A percentile compares a stretch with the other conserved stretches of the same genome.
Conservation (phyloP, 2,329 filamentous ascomycete genomes). For the Pseudogymnoascus sp. region DNA sequence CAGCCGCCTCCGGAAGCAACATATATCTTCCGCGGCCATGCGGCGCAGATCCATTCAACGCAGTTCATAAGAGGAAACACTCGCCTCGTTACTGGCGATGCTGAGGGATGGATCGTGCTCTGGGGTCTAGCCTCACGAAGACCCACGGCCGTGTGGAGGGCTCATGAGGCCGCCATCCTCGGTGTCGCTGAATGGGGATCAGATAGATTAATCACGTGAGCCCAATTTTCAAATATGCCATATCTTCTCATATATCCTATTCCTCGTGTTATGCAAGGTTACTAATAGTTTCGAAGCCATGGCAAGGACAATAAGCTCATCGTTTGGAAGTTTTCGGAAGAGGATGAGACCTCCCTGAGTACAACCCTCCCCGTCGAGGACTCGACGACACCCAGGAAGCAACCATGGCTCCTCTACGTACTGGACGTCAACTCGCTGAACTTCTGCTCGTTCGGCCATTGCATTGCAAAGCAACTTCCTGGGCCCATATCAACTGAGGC, state of each 20-base stretch:
- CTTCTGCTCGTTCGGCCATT: constrained; percentile 72
- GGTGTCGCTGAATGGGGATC: constrained; percentile 62
- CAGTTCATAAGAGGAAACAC: constrained; percentile 65
- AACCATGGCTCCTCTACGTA: constrained; percentile 80
- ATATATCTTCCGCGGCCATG: constrained; percentile 77
- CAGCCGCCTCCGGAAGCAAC: constrained; percentile 25
- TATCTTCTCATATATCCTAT: not conserved
- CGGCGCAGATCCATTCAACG: constrained; percentile 68
- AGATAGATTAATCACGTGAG: constrained; percentile 78
- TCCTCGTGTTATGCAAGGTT: not conserved
- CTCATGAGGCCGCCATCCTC: constrained; percentile 70
- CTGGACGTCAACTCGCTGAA: constrained; percentile 89
- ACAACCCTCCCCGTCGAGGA: constrained; percentile 63
- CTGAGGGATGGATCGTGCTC: constrained; percentile 77
- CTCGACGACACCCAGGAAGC: constrained; percentile 39
- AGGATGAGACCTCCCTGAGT: constrained; percentile 58
- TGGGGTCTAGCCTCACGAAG: constrained; percentile 82
- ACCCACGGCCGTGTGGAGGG: constrained; percentile 75
- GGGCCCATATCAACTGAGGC: not conserved
- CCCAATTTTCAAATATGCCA: constrained; percentile 21
- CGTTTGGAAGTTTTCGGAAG: constrained; percentile 65
- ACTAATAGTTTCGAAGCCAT: constrained; percentile 49
- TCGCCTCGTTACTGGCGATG: constrained; percentile 77
- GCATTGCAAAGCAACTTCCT: constrained; percentile 15
- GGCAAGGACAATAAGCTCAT: constrained; percentile 81